Evolutionary conservation across 805 yeast species (phyloP).

Genomic region (Torulaspora delbrueckii): DNA sequence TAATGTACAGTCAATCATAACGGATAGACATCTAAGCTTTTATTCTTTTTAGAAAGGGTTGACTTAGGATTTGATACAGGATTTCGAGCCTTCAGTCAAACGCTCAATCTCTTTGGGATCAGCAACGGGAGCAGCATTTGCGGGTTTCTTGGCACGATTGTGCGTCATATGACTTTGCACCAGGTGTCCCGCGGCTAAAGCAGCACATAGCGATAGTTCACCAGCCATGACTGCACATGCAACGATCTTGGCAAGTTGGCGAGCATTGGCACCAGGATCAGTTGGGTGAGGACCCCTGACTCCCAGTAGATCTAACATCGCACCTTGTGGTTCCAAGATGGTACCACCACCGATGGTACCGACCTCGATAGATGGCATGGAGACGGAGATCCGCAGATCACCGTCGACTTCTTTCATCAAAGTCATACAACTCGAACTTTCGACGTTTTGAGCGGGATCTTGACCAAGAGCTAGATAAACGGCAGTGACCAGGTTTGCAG

Average conservation of each 20-base stretch:
- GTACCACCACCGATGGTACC: constrained; percentile 99
- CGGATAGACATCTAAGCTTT: background rate
- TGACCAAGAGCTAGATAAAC: constrained; percentile 94
- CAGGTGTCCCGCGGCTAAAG: constrained; percentile 96
- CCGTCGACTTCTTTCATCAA: constrained; percentile 82
- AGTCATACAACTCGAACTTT: constrained; percentile 95
- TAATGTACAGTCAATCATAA: constrained; percentile 1
- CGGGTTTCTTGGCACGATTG: constrained; percentile 61
- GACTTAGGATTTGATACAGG: constrained; percentile 58
- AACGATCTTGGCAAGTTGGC: constrained; percentile 85
- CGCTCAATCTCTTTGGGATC: constrained; percentile 41
- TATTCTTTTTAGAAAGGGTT: background rate
- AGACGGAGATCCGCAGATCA: constrained; percentile 84
- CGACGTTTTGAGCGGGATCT: constrained; percentile 99
- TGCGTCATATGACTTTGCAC: constrained; percentile 97
- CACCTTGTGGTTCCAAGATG: constrained; percentile 91
- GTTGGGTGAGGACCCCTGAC: constrained; percentile 95
- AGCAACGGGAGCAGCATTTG: constrained; percentile 30
- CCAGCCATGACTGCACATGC: constrained; percentile 96
- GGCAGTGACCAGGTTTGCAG: constrained; percentile 94
- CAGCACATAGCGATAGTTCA: constrained; percentile 89
- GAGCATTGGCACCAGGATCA: constrained; percentile 89
- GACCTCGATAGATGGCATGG: constrained; percentile 98
- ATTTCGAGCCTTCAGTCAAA: constrained; percentile 66
- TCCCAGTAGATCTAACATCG: constrained; percentile 91